A percentile compares a stretch with the other conserved stretches of the same genome.
Conservation (phyloP, 2,329 filamentous ascomycete genomes). For the Venturia aucupariae region DNA sequence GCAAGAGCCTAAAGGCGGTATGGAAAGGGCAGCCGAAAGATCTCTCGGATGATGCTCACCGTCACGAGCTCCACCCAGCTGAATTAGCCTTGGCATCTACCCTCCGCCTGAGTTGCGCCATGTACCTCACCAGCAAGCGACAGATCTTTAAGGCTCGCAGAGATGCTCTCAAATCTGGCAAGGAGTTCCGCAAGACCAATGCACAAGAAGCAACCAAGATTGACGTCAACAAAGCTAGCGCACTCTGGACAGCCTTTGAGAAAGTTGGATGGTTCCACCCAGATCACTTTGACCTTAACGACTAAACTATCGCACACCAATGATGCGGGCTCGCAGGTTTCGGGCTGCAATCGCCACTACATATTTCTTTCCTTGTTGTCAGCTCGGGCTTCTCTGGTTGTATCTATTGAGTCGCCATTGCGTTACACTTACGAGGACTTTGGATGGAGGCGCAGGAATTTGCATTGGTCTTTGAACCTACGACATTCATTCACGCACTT, state of each 20-base stretch:
- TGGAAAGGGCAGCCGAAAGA: slow-evolving; percentile 77
- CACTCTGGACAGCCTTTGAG: slow-evolving; percentile 83
- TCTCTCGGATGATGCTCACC: slow-evolving; percentile 61
- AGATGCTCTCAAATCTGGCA: slow-evolving; percentile 54
- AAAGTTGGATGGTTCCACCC: slow-evolving; percentile 72
- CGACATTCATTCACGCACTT: not conserved
- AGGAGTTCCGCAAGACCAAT: slow-evolving; percentile 91
- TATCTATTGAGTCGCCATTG: not conserved
- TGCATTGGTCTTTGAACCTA: not conserved
- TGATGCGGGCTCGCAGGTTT: not conserved
- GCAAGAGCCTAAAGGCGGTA: slow-evolving; percentile 69
- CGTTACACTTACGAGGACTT: not conserved
- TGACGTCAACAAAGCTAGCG: slow-evolving; percentile 94
- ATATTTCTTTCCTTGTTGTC: not conserved
- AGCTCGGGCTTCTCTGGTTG: not conserved
- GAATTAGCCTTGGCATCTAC: slow-evolving; percentile 70
- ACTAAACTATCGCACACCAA: slow-evolving; percentile 15
- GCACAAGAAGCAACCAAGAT: slow-evolving; percentile 97
- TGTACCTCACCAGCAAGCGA: slow-evolving; percentile 86
- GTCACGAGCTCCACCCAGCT: slow-evolving; percentile 62
- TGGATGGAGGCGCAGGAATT: not conserved
- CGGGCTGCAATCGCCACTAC: not conserved
- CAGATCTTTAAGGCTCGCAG: slow-evolving; percentile 76
- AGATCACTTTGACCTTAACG: slow-evolving; percentile 31
- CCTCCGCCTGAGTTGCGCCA: slow-evolving; percentile 74